Evolutionary conservation across 768 basidiomycete genomes (phyloP), one percentile per base, ranked within the genome.

Genomic region (Cyathus striatus): DNA sequence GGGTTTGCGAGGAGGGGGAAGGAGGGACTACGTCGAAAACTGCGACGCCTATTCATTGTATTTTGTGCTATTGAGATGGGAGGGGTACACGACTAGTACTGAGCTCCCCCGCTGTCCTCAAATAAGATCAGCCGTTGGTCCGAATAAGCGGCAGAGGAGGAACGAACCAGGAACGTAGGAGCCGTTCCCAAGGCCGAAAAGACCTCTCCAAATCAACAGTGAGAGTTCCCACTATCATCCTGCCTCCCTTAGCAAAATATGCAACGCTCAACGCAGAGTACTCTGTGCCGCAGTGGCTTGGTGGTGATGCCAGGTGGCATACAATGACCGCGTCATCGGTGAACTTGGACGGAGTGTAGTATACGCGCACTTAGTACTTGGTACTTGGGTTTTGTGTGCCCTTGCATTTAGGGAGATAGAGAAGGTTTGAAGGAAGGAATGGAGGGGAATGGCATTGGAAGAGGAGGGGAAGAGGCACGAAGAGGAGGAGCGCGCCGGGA

Each of bases 281-380:
- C 10, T 96, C 96, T 0, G 91, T 95, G 1, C 96, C 96, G 52
- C 98, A n/a, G n/a, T n/a, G n/a, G n/a, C n/a, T n/a, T n/a, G n/a
- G n/a, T n/a, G n/a, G n/a, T n/a, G n/a, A n/a, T n/a, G n/a, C n/a
- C n/a, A n/a, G 95, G 54, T 96, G 93, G 64, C 90, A 94, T 4
- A 97, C 75, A 58, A 98, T 77, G 3, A 95, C 79, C 0, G 86
- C 83, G 25, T 70, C 75, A 40, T 71, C 66, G 16, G 65, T 50
- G 23, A 64, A 60, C 38, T 70, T 70, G 1, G 92, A 80, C 1
- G 86, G 76, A 0, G 90, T 87, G 58, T 94, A 88, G 63, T 97
- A 96, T n/a, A n/a, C n/a, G n/a, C n/a, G n/a, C n/a, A n/a, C n/a
- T n/a, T n/a, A n/a, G n/a, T n/a, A n/a, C n/a, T n/a, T n/a, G n/a